Base-by-base conservation (phyloP, 2,329 filamentous ascomycete genomes). In the Pseudocercospora macadamiae region DNA sequence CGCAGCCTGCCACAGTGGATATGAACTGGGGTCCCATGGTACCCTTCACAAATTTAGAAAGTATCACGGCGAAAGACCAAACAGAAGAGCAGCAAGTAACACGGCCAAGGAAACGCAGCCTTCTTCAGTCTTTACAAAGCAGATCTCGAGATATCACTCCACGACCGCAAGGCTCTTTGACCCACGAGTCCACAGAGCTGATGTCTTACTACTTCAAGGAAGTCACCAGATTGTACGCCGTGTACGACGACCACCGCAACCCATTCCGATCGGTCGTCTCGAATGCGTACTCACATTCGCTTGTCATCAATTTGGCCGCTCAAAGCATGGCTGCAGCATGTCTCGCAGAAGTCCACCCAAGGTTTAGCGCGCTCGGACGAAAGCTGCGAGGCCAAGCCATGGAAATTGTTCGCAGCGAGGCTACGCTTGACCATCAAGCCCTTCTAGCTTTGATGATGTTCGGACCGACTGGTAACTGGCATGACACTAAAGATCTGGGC, bases 391-490 rank as follows among this genome's bases (percentile, higher is more conserved):
- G 58, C 6, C 59, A 68, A 55, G 66, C 65, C 34, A 58, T 69
- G 18, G 59, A 66, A 12, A 51, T 62, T 6, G 55, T 66, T 12
- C 62, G 63, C 28, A 58, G 58, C 23, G 62, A 67, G 19, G 44
- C 57, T 3, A 53, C 54, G 23, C 60, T 65, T 16, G 62, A 65
- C 16, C 64, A 65, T 36, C 61, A 66, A 47, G 62, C 64, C 2
- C 74, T 86, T 7, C 66, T 87, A 10, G 82, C 82, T 2, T 74
- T 86, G 18, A 78, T 86, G 51, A 79, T 87, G 70, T 78, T 86
- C 2, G 84, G 84, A 3, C 80, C 84, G 60, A 84, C 82, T 2
- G 83, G 83, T 8, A 83, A 81, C 42, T 87, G 84, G 84, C 83
- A 86, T 58, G 79, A 85, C 36, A 77, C 82, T 8, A 77, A 72